Conservation (phyloP, 202 grass and related monocot species). For the Elaeis oleifera region DNA sequence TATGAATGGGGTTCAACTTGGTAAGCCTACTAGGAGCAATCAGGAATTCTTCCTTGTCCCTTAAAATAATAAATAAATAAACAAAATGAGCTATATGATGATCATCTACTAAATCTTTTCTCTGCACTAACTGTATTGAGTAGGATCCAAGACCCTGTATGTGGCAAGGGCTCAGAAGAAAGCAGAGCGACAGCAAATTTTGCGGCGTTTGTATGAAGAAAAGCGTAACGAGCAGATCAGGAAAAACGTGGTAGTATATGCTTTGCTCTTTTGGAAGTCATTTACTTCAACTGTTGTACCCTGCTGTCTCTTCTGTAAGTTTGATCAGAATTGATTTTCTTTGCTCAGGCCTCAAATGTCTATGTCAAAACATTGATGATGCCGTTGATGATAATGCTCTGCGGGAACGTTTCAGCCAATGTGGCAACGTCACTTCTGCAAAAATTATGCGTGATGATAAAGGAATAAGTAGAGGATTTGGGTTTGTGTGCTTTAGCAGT, state of each 20-base stretch:
- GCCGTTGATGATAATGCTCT: constrained; percentile 52
- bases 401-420: constrained; percentile 47
- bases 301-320: neutral
- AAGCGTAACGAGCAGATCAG: constrained; percentile 60
- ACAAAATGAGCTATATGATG: neutral
- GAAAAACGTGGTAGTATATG: constrained; percentile 56
- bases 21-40: constrained; percentile 27
- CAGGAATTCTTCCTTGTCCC: neutral
- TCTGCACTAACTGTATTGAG: constrained; percentile 13
- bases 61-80: too few relatives aligned
- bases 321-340: neutral
- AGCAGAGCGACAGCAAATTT: constrained; percentile 59
- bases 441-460: constrained; percentile 82
- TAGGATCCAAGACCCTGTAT: constrained; percentile 68
- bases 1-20: constrained; percentile 69
- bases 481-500: constrained; percentile 68
- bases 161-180: constrained; percentile 85
- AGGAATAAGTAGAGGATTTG: constrained; percentile 81
- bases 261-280: neutral
- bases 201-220: constrained; percentile 50
- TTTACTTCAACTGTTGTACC: neutral
- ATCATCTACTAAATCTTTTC: neutral
- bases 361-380: constrained; percentile 83
- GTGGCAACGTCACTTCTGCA: constrained; percentile 60
- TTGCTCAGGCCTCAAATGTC: constrained; percentile 57